phyloP scores from a whole-genome alignment of 2,329 filamentous ascomycete genomes.

The Penicillium sp. region DNA sequence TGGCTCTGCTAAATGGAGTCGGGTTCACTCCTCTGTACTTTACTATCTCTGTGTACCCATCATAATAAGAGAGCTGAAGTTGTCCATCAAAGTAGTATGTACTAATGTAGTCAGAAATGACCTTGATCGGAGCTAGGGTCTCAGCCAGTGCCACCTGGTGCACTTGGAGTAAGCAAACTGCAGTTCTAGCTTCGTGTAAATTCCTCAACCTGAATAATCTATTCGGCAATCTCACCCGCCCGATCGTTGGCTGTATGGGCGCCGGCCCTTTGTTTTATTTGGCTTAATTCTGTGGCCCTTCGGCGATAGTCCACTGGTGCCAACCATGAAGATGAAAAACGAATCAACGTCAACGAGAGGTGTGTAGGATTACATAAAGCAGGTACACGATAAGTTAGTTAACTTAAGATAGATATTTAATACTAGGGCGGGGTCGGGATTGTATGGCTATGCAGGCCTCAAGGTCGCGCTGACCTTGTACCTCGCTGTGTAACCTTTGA shows the following conservation, averaged over 20 bases:
- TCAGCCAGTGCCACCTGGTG: conserved; percentile 4
- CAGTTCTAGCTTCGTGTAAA: conserved; percentile 10
- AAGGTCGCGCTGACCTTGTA: conserved; percentile 3
- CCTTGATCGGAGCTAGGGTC: conserved; percentile 1
- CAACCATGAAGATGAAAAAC: not conserved
- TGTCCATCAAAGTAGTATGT: too few relatives aligned
- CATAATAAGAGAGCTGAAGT: too few relatives aligned
- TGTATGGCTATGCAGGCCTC: not conserved
- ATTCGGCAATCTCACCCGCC: conserved; percentile 6
- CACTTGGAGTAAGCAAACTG: conserved; percentile 11
- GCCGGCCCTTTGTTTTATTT: not conserved
- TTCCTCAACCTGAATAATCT: conserved; percentile 8
- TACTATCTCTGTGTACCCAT: too few relatives aligned
- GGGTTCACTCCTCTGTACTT: not conserved
- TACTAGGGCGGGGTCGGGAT: not conserved
- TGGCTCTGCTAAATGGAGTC: not conserved
- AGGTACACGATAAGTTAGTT: not conserved
- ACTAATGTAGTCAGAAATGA: not conserved
- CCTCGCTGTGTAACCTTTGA: conserved; percentile 7
- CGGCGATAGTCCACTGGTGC: not conserved
- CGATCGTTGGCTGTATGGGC: not conserved
- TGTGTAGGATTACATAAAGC: not conserved
- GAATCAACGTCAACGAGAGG: not conserved
- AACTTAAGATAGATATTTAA: not conserved
- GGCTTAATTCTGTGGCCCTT: not conserved